Percentiles rank a stretch among this genome's conserved stretches.
These are phyloP conservation scores for Leishmania tarentolae DNA, from an alignment of 208 protist species.

Conservation along the genomic window DNA sequence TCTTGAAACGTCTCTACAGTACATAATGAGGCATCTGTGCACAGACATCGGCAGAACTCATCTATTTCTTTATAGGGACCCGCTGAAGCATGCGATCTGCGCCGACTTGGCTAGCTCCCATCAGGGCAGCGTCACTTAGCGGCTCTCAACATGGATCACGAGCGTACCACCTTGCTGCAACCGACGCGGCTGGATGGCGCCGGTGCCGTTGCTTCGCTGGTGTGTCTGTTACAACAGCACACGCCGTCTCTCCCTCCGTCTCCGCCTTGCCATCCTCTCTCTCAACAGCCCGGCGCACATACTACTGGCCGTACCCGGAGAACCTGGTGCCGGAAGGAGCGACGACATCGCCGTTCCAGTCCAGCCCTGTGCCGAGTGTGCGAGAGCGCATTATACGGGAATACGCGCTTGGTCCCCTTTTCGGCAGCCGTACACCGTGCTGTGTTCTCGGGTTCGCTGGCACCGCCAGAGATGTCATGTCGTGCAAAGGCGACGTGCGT, in stretches of 20 bases:
- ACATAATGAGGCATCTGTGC: not conserved
- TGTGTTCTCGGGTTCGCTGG: conserved; percentile 62
- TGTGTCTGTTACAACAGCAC: not conserved
- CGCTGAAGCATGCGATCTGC: not conserved
- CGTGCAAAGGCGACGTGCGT: conserved; percentile 29
- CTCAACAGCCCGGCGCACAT: conserved; percentile 40
- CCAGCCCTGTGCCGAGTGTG: conserved; percentile 62
- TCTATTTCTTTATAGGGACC: not conserved
- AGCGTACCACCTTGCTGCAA: not conserved
- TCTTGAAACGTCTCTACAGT: not conserved
- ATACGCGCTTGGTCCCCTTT: conserved; percentile 82
- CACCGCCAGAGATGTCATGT: conserved; percentile 32
- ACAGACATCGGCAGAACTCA: not conserved
- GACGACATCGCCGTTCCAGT: conserved; percentile 67
- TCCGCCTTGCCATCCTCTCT: not conserved
- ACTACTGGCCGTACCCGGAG: conserved; percentile 79
- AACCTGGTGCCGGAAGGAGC: conserved; percentile 78
- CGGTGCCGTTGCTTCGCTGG: not conserved
- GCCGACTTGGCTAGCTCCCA: not conserved
- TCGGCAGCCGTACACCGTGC: conserved; percentile 55
- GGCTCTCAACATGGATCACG: not conserved
- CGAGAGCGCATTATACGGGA: conserved; percentile 63
- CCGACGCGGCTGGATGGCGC: not conserved
- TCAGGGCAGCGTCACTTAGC: not conserved
- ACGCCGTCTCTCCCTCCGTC: not conserved